Evolutionary conservation across 345 rosid genomes (phyloP).

Genomic region (Combretum micranthum): DNA sequence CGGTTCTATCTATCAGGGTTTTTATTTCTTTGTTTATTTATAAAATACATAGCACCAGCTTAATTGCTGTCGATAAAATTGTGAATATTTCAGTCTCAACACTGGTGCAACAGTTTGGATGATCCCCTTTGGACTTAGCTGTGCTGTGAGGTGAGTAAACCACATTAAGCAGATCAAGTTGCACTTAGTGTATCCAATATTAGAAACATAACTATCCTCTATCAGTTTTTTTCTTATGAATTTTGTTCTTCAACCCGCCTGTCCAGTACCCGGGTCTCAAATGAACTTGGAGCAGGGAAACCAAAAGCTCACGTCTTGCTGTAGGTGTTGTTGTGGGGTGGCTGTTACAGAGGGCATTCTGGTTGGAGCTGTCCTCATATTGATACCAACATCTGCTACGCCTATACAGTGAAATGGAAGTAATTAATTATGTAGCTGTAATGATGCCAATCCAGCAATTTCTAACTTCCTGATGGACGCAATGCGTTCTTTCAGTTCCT

Average conservation of each 20-base stretch:
- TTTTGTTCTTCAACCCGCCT: too few relatives aligned
- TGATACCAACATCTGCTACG: constrained; percentile 31
- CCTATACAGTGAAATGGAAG: constrained; percentile 34
- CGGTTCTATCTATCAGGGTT: constrained; percentile 67
- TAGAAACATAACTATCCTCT: too few relatives aligned
- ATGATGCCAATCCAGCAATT: constrained; percentile 42
- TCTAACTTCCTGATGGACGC: constrained; percentile 62
- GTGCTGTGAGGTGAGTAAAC: constrained; percentile 64
- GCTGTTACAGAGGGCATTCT: constrained; percentile 31
- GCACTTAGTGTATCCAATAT: too few relatives aligned
- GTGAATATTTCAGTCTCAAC: constrained; percentile 54
- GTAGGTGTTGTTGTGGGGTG: constrained; percentile 32
- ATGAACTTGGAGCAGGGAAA: constrained; percentile 59
- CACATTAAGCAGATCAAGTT: not conserved
- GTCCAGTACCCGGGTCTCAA: constrained; percentile 56
- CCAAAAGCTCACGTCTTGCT: constrained; percentile 34
- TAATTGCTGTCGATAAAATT: not conserved
- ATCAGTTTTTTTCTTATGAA: too few relatives aligned
- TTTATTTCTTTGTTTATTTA: not conserved
- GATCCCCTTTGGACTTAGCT: constrained; percentile 78
- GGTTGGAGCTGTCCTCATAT: constrained; percentile 28
- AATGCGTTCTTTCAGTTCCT: constrained; percentile 57
- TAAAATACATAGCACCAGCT: not conserved
- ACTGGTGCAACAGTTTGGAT: constrained; percentile 60
- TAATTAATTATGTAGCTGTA: constrained; percentile 31